Evolutionary conservation across 2,329 filamentous ascomycete species (phyloP).

Genomic region (Talaromyces sp.): DNA sequence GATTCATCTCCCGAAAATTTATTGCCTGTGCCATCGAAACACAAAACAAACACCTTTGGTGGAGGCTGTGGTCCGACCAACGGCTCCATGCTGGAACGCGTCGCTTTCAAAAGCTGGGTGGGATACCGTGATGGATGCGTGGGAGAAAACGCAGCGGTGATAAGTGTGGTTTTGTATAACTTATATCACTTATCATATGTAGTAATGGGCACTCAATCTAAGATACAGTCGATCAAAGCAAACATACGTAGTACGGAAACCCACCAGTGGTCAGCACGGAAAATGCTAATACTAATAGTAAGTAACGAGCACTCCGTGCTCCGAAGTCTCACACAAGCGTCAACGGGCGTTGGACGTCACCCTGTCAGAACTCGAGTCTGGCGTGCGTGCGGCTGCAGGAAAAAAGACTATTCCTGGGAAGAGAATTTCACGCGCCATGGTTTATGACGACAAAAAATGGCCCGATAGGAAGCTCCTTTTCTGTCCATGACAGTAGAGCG

Average conservation of each 20-base stretch:
- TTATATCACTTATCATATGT: neutral
- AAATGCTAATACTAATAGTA: neutral
- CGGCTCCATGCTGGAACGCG: conserved; percentile 16
- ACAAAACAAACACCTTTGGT: conserved; percentile 36
- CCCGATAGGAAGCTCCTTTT: neutral
- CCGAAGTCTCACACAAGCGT: neutral
- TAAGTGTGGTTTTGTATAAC: neutral
- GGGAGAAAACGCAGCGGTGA: neutral
- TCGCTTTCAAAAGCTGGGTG: neutral
- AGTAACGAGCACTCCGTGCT: neutral
- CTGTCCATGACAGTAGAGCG: neutral
- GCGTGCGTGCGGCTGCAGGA: neutral
- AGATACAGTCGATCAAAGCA: neutral
- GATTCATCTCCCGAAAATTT: conserved; percentile 38
- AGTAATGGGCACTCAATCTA: neutral
- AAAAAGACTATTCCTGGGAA: neutral
- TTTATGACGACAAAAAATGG: neutral
- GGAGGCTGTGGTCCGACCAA: conserved; percentile 14
- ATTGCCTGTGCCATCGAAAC: conserved; percentile 41
- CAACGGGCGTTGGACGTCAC: neutral
- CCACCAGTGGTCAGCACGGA: neutral
- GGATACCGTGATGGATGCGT: neutral
- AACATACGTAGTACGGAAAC: too few species aligned
- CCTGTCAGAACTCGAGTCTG: neutral
- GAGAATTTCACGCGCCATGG: neutral